phyloP scores from a whole-genome alignment of 2,329 filamentous ascomycete genomes.

The Diaporthe destruens region DNA sequence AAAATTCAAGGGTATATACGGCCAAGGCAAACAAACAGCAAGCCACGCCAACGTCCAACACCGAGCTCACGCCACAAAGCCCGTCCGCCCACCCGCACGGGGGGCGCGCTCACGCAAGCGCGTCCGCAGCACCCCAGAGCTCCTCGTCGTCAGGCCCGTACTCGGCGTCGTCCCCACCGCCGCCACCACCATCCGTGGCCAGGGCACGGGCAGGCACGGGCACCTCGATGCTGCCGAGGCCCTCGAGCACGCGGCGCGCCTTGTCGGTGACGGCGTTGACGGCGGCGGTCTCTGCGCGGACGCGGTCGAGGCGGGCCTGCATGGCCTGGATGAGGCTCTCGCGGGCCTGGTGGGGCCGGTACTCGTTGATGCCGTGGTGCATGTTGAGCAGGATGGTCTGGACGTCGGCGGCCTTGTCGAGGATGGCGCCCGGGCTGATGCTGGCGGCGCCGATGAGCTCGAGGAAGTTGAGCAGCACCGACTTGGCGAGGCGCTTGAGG shows the following conservation, averaged over 20 bases:
- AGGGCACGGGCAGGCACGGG: constrained; percentile 30
- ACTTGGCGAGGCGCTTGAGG: constrained; percentile 84
- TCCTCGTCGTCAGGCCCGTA: constrained; percentile 12
- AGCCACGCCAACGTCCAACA: neutral
- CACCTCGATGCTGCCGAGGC: constrained; percentile 68
- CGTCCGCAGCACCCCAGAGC: constrained; percentile 32
- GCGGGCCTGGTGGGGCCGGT: constrained; percentile 90
- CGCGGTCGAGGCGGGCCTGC: constrained; percentile 83
- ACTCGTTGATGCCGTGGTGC: constrained; percentile 93
- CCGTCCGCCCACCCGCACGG: neutral
- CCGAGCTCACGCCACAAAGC: neutral
- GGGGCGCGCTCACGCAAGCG: neutral
- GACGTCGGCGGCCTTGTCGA: constrained; percentile 81
- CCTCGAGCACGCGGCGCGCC: constrained; percentile 79
- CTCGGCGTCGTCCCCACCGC: neutral
- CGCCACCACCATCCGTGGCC: neutral
- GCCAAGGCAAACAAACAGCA: neutral
- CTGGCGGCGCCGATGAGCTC: constrained; percentile 82
- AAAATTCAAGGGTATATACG: constrained; percentile 19
- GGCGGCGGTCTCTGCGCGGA: constrained; percentile 78
- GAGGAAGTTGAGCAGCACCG: constrained; percentile 87
- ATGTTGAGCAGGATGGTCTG: constrained; percentile 89
- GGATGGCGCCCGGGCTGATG: constrained; percentile 72
- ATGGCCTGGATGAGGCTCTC: constrained; percentile 90
- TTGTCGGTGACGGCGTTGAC: constrained; percentile 77